phyloP scores from a whole-genome alignment of 2,329 filamentous ascomycete genomes.

The Pseudodiploospora longispora region DNA sequence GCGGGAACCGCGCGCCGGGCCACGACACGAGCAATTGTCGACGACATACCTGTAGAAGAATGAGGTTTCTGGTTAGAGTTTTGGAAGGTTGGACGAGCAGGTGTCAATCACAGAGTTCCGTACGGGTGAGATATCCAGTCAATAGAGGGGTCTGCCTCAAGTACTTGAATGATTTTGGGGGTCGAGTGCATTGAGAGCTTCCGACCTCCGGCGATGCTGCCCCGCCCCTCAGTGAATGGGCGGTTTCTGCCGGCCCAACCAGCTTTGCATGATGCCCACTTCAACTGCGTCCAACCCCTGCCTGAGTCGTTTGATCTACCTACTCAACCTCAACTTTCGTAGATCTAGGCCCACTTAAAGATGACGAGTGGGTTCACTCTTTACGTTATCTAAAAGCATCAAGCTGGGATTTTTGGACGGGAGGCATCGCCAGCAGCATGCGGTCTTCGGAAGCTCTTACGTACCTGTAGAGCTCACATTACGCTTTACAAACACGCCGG shows the following conservation, averaged over 20 bases:
- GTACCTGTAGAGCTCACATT: too few species aligned
- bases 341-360: too few species aligned
- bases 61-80: background rate
- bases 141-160: background rate
- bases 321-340: too few species aligned
- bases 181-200: background rate
- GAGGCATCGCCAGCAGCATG: too few species aligned
- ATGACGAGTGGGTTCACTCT: too few species aligned
- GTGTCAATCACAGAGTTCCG: background rate
- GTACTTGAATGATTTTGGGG: background rate
- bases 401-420: too few species aligned
- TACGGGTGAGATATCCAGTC: background rate
- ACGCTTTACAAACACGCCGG: too few species aligned
- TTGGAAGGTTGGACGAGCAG: background rate
- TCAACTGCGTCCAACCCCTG: too few species aligned
- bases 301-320: too few species aligned
- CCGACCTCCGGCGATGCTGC: slow-evolving; percentile 5
- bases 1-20: slow-evolving; percentile 7
- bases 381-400: too few species aligned
- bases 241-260: slow-evolving; percentile 13
- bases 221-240: slow-evolving; percentile 5
- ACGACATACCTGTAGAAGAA: slow-evolving; percentile 18
- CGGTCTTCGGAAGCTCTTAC: too few species aligned
- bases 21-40: slow-evolving; percentile 11
- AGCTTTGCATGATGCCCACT: background rate